Conservation (phyloP, 1,284 basidiomycete species). For the Quambalaria eucalypti region DNA sequence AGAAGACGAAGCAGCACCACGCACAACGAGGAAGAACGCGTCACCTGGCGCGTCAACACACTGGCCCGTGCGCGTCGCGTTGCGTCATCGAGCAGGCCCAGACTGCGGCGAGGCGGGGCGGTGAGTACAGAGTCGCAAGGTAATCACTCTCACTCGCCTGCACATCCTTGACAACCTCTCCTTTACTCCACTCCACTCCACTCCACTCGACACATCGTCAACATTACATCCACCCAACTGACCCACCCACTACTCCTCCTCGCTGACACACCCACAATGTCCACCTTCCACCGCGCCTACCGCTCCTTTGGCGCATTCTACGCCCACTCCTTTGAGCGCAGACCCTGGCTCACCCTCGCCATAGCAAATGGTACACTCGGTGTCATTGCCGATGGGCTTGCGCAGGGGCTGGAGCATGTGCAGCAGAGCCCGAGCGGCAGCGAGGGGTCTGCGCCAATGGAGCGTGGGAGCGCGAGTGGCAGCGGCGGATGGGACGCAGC, state of each 20-base stretch:
- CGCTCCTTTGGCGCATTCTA: constrained; percentile 28
- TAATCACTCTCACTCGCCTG: no score
- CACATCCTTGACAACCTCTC: no score
- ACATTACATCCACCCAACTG: not conserved
- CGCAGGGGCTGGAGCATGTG: constrained; percentile 31
- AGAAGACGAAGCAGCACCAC: not conserved
- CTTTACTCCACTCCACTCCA: no score
- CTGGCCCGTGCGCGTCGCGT: no score
- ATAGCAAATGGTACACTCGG: constrained; percentile 39
- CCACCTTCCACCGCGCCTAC: constrained; percentile 11
- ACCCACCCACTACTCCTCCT: not conserved
- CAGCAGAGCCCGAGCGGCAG: not conserved
- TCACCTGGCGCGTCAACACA: no score
- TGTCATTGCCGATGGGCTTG: constrained; percentile 35
- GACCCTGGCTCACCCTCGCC: constrained; percentile 41
- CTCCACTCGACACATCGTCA: not conserved
- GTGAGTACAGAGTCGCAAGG: no score
- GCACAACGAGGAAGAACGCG: no score
- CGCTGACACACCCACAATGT: not conserved
- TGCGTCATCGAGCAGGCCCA: no score
- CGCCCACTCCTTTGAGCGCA: constrained; percentile 30
- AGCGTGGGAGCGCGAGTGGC: not conserved
- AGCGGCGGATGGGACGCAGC: constrained; percentile 22
- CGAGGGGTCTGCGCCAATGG: not conserved
- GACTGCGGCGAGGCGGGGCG: no score